Conservation (phyloP, 805 yeast genomes). For the Teunomyces funiuensis region DNA sequence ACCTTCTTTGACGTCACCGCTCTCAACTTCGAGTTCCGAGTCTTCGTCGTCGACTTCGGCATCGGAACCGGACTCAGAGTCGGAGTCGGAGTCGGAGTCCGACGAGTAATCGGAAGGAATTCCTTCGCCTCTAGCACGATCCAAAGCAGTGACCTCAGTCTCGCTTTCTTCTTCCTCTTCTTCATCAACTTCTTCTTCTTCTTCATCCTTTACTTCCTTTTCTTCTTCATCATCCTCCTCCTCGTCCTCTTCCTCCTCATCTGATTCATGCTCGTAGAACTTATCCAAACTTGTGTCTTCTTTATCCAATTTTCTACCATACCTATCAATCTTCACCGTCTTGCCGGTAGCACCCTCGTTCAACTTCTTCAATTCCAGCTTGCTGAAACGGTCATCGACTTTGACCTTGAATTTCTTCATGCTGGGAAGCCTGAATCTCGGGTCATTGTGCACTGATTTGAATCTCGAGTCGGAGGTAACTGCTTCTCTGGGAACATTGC, state of each 20-base stretch:
- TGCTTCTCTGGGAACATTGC: constrained; percentile 17
- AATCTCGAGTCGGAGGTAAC: constrained; percentile 73
- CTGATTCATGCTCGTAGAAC: constrained; percentile 52
- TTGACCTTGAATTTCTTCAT: constrained; percentile 69
- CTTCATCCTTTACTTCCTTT: constrained; percentile 23
- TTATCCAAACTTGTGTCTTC: constrained; percentile 51
- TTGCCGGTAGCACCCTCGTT: constrained; percentile 48
- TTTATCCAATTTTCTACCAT: constrained; percentile 69
- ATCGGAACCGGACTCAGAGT: constrained; percentile 42
- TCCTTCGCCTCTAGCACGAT: constrained; percentile 70
- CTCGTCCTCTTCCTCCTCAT: constrained; percentile 29
- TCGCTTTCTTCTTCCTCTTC: constrained; percentile 18
- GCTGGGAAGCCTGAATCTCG: constrained; percentile 78
- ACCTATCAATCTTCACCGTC: constrained; percentile 72
- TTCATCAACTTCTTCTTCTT: constrained; percentile 18
- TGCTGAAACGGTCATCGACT: constrained; percentile 80
- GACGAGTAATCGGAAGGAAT: constrained; percentile 22
- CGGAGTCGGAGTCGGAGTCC: constrained; percentile 41
- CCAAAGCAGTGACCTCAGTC: constrained; percentile 30
- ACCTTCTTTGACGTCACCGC: constrained; percentile 72
- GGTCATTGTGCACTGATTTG: constrained; percentile 77
- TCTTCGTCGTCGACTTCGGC: constrained; percentile 50
- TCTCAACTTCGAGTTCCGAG: constrained; percentile 56
- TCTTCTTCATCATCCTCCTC: constrained; percentile 25
- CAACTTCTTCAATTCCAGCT: constrained; percentile 57